These are phyloP conservation scores for Dendryphion nanum DNA, from an alignment of 2,329 filamentous ascomycete species.

Conservation along the genomic window DNA sequence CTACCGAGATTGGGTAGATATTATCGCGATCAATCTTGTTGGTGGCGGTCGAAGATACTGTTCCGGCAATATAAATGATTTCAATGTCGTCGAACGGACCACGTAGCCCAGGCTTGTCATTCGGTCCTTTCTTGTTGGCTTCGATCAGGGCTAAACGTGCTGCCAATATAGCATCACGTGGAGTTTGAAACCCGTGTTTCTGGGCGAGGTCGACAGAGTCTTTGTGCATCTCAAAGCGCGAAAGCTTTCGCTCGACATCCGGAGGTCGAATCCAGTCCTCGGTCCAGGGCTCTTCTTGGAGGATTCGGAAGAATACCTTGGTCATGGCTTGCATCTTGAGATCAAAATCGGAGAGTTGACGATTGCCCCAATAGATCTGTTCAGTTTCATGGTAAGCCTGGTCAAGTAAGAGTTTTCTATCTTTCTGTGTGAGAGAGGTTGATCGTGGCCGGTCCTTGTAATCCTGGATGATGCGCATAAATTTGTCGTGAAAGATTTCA, in stretches of 20 bases:
- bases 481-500: slow-evolving; percentile 35
- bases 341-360: slow-evolving; percentile 24
- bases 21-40: slow-evolving; percentile 31
- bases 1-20: slow-evolving; percentile 36
- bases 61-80: slow-evolving; percentile 39
- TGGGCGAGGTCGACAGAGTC: slow-evolving; percentile 32
- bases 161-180: slow-evolving; percentile 32
- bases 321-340: slow-evolving; percentile 37
- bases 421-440: slow-evolving; percentile 27
- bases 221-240: slow-evolving; percentile 38
- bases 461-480: slow-evolving; percentile 32
- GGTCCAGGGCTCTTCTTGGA: slow-evolving; percentile 39
- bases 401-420: slow-evolving; percentile 35
- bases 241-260: slow-evolving; percentile 39
- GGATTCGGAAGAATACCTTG: slow-evolving; percentile 37
- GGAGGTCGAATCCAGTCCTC: slow-evolving; percentile 38
- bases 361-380: slow-evolving; percentile 25
- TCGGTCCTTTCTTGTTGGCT: slow-evolving; percentile 12
- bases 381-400: slow-evolving; percentile 30
- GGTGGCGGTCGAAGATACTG: slow-evolving; percentile 36
- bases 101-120: slow-evolving; percentile 15
- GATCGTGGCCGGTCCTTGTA: slow-evolving; percentile 30
- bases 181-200: slow-evolving; percentile 25
- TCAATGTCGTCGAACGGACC: slow-evolving; percentile 39
- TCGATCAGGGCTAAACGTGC: slow-evolving; percentile 24